Percentiles rank a stretch among this genome's conserved stretches.
phyloP scores from a whole-genome alignment of 2,329 filamentous ascomycete genomes.

The Aureobasidium sp. region DNA sequence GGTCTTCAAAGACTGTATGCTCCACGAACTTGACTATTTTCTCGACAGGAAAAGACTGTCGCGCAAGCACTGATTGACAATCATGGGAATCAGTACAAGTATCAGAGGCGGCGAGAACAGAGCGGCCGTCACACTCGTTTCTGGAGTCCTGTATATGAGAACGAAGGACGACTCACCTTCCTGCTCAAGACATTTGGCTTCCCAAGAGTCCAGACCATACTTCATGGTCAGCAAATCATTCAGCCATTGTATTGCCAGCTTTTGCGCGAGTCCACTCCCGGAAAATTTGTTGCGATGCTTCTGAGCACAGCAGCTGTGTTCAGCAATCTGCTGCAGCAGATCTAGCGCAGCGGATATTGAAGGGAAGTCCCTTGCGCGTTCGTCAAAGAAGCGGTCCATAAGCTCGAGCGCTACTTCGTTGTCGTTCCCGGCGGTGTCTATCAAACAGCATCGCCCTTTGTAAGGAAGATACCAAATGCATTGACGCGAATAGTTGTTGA shows the following conservation, averaged over 20 bases:
- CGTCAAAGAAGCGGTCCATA: not conserved
- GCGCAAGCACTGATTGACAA: not conserved
- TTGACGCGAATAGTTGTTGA: not conserved
- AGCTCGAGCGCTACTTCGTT: not conserved
- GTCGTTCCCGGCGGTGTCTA: not conserved
- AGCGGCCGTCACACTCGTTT: no score
- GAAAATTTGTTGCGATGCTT: not conserved
- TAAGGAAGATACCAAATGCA: not conserved
- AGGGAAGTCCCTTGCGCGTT: not conserved
- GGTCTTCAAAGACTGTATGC: not conserved
- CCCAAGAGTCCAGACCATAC: not conserved
- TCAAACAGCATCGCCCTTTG: not conserved
- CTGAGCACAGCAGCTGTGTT: not conserved
- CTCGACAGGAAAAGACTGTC: not conserved
- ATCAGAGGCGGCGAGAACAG: not conserved
- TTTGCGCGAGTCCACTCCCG: not conserved
- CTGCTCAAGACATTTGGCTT: not conserved
- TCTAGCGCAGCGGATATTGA: not conserved
- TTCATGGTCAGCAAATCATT: not conserved
- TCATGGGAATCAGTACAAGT: not conserved
- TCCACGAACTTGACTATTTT: not conserved
- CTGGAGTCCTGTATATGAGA: not conserved
- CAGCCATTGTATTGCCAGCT: not conserved
- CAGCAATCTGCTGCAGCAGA: not conserved
- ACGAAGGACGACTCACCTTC: not conserved